phyloP scores from a whole-genome alignment of 257 asterid genomes.

The Solanum sitiens region DNA sequence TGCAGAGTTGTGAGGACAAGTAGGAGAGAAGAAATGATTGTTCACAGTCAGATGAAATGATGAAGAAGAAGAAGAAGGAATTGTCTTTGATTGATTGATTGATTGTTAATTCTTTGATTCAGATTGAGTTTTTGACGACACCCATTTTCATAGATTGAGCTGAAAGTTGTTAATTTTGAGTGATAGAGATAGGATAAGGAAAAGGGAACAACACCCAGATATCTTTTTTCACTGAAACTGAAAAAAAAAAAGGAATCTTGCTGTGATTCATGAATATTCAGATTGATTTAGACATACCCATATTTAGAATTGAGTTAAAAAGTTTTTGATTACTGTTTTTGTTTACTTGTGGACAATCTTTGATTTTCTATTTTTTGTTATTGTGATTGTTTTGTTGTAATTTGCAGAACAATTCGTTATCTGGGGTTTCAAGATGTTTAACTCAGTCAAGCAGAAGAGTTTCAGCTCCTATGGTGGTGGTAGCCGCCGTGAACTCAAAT shows the following conservation, averaged over 20 bases:
- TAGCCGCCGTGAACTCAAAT: constrained; percentile 55
- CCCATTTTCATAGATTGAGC: constrained; percentile 1
- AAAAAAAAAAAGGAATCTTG: background rate
- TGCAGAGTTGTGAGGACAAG: background rate
- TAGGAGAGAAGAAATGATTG: background rate
- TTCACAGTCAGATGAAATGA: no score
- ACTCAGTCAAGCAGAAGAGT: constrained; percentile 33
- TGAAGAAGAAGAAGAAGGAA: background rate
- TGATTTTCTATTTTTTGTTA: background rate
- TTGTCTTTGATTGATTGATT: background rate
- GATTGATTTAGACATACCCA: background rate
- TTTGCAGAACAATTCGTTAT: constrained; percentile 54
- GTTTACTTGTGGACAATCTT: background rate
- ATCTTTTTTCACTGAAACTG: background rate
- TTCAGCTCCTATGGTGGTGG: no score
- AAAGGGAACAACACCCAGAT: no score
- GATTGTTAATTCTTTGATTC: background rate
- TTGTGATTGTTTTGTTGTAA: background rate
- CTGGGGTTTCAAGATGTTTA: constrained; percentile 53
- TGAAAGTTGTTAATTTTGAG: background rate
- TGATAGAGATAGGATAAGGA: no score
- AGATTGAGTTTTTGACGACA: background rate
- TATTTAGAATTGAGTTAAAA: background rate
- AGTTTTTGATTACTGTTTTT: background rate
- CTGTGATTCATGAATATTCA: background rate